Evolutionary conservation across 1,139 yeast genomes (phyloP).

Genomic region (Zhuliangozyma blackwelliae): DNA sequence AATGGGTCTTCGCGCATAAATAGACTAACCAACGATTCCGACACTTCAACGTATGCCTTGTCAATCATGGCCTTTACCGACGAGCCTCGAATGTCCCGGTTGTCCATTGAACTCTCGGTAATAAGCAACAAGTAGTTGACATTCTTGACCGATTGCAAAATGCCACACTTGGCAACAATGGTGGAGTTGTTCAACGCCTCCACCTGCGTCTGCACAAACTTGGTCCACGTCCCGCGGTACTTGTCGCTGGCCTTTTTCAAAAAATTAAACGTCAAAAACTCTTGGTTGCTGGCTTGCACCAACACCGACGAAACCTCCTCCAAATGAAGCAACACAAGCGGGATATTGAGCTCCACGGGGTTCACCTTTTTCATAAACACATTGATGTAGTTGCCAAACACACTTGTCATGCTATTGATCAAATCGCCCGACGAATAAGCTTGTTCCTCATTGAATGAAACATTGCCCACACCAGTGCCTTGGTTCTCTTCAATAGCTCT

Average conservation of each 20-base stretch:
- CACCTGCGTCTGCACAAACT: slow-evolving; percentile 52
- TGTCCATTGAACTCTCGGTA: slow-evolving; percentile 31
- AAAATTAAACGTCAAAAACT: slow-evolving; percentile 50
- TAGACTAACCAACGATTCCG: slow-evolving; percentile 33
- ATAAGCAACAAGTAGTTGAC: slow-evolving; percentile 30
- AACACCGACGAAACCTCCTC: slow-evolving; percentile 33
- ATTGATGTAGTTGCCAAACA: slow-evolving; percentile 50
- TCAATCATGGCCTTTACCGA: slow-evolving; percentile 34
- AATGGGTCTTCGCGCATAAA: slow-evolving; percentile 42
- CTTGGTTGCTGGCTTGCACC: slow-evolving; percentile 57
- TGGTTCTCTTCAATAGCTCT: slow-evolving; percentile 21
- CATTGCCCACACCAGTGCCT: slow-evolving; percentile 17
- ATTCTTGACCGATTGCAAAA: slow-evolving; percentile 32
- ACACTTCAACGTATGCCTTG: slow-evolving; percentile 36
- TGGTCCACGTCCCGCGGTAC: slow-evolving; percentile 54
- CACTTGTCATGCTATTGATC: slow-evolving; percentile 44
- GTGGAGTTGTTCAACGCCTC: slow-evolving; percentile 49
- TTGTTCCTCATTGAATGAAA: slow-evolving; percentile 15
- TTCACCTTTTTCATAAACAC: slow-evolving; percentile 32
- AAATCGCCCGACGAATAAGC: slow-evolving; percentile 46
- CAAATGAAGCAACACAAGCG: slow-evolving; percentile 35
- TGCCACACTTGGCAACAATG: slow-evolving; percentile 40
- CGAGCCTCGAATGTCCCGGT: slow-evolving; percentile 19
- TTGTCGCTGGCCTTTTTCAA: slow-evolving; percentile 52
- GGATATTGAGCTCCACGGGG: slow-evolving; percentile 36